phyloP scores from a whole-genome alignment of 2,329 filamentous ascomycete genomes.

The Falciphora oryzae region DNA sequence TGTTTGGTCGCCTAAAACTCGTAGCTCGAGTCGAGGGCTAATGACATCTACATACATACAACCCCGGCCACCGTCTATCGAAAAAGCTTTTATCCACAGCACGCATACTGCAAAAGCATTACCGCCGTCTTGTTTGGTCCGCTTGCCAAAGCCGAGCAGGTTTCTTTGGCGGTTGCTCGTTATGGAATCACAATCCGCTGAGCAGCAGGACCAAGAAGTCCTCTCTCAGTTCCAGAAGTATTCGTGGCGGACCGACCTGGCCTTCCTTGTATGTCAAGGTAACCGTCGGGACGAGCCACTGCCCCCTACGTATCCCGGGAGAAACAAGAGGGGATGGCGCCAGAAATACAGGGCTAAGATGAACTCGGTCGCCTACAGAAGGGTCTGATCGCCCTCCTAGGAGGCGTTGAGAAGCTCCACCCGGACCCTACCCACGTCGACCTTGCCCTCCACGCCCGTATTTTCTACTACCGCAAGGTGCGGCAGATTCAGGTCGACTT shows the following conservation, averaged over 20 bases:
- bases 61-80: not conserved
- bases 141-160: not conserved
- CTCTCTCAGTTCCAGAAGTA: conserved; percentile 10
- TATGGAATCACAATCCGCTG: not conserved
- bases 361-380: conserved; percentile 11
- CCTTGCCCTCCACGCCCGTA: conserved; percentile 18
- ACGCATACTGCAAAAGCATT: not conserved
- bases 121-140: not conserved
- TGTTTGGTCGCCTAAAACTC: too few relatives aligned
- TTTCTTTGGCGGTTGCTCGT: not conserved
- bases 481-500: conserved; percentile 17
- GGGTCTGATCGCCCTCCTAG: conserved; percentile 19
- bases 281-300: not conserved
- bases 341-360: not conserved
- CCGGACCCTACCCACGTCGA: conserved; percentile 17
- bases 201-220: conserved; percentile 1
- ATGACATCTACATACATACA: too few relatives aligned
- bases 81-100: not conserved
- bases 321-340: not conserved
- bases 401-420: conserved; percentile 16
- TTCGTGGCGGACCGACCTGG: conserved; percentile 10
- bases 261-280: conserved; percentile 10
- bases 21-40: too few relatives aligned
- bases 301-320: not conserved
- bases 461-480: conserved; percentile 18